Base-by-base conservation (phyloP, 225 moss, liverwort and hornwort species). In the Thuidium tamariscinum region DNA sequence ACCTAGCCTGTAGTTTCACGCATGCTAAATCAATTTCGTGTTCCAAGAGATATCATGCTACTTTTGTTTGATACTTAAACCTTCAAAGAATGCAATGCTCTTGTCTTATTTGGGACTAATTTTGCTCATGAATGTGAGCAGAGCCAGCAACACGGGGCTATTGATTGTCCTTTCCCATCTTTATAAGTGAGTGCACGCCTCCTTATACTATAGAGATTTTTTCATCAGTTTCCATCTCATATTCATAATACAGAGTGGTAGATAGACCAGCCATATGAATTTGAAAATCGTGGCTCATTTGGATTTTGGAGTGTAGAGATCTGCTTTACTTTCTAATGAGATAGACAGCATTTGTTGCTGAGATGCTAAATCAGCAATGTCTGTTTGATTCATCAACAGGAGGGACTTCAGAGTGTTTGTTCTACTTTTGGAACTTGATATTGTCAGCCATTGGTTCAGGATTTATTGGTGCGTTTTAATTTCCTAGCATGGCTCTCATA, bases 101-200 rank as follows among this genome's bases (percentile, higher is more conserved):
- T n/a, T 57, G 41, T 82, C 85, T 81, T 55, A 71, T 79, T 82
- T 52, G 11, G 67, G 52, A 44, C 11, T 16, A 16, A 32, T 66
- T 86, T 41, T 52, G 59, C 49, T 85, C 42, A 66, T 82, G 77
- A 9, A 49, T 84, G 64, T 91, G 79, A 48, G 44, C 92, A 92
- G 92, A 83, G 88, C 81, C 85, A 91, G 92, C 88, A 91, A 82
- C 60, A 89, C 91, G 37, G 92, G 88, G 73, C 81, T 89, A 34
- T 57, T 91, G 86, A 72, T 91, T 64, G 74, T 92, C 82, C 90
- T 89, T 39, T 91, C 92, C 60, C 89, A 92, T 77, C 89, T 92
- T 56, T 91, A 73, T 11, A 82, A 77, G 92, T 91, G 63, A 88
- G 88, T 56, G 59, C 29, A 75, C 75, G 11, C 34, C 23, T 51